These are phyloP conservation scores for Geranium rotundifolium DNA, from an alignment of 345 rosid genomes.

Conservation along the genomic window DNA sequence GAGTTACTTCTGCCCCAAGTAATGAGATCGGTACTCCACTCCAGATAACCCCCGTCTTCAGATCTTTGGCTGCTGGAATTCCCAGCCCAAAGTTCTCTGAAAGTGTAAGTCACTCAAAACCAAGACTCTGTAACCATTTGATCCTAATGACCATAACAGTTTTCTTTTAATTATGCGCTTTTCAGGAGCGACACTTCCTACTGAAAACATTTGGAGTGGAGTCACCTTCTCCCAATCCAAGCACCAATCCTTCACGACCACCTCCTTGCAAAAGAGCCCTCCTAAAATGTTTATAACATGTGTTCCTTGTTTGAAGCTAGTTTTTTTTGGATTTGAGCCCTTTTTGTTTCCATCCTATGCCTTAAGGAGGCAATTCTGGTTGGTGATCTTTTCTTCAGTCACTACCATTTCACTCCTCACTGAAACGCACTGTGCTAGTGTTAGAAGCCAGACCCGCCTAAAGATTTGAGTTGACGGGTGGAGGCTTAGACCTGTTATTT, in stretches of 20 bases:
- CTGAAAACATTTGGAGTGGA: conserved; percentile 84
- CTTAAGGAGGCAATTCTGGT: conserved; percentile 40
- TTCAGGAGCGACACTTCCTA: conserved; percentile 90
- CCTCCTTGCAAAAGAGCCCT: conserved; percentile 97
- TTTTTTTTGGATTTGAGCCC: conserved; percentile 46
- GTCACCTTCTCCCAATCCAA: conserved; percentile 51
- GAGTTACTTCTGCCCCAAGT: conserved; percentile 34
- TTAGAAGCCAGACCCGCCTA: too few species aligned
- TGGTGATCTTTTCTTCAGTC: conserved; percentile 15
- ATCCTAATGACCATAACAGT: not conserved
- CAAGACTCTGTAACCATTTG: not conserved
- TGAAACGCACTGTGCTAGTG: conserved; percentile 28
- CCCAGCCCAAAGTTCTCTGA: conserved; percentile 97
- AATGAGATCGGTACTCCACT: conserved; percentile 66
- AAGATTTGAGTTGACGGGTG: too few species aligned
- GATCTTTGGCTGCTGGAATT: conserved; percentile 91
- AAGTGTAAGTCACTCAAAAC: conserved; percentile 56
- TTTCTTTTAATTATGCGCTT: not conserved
- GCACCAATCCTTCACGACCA: conserved; percentile 48
- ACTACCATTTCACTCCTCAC: conserved; percentile 21
- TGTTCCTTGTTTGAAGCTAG: conserved; percentile 13
- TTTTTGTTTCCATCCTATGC: conserved; percentile 72
- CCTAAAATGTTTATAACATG: conserved; percentile 65
- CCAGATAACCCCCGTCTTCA: conserved; percentile 86
- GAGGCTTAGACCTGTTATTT: too few species aligned